phyloP scores from a whole-genome alignment of 345 rosid species.

The Hypericum androsaemum region DNA sequence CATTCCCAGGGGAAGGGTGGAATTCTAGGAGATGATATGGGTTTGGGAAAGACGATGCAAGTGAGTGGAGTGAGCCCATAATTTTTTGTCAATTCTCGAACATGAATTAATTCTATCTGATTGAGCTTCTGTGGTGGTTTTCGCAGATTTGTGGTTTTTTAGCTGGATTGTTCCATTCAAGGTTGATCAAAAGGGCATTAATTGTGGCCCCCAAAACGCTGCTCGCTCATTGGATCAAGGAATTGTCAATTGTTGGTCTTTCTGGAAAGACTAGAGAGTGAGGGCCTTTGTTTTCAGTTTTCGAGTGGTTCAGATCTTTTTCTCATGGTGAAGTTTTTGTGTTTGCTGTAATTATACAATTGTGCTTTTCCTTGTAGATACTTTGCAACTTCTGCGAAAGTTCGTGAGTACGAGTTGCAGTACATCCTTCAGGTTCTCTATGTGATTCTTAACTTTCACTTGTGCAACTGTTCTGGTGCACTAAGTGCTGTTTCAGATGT shows the following conservation, averaged over 20 bases:
- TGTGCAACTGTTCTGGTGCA: not conserved
- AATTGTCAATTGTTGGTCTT: slow-evolving; percentile 76
- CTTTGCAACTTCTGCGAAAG: slow-evolving; percentile 57
- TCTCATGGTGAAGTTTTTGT: not conserved
- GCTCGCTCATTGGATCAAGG: slow-evolving; percentile 95
- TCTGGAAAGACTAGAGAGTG: slow-evolving; percentile 80
- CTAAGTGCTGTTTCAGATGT: slow-evolving; percentile 6
- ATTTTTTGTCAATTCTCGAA: not conserved
- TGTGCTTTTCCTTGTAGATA: slow-evolving; percentile 36
- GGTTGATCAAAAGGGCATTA: slow-evolving; percentile 66
- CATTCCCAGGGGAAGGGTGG: slow-evolving; percentile 91
- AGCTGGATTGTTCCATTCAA: slow-evolving; percentile 79
- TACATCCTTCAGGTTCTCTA: slow-evolving; percentile 67
- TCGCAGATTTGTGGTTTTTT: slow-evolving; percentile 85
- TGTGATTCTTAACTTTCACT: slow-evolving; percentile 10
- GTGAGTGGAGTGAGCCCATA: slow-evolving; percentile 24
- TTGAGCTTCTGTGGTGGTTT: slow-evolving; percentile 11
- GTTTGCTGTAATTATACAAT: not conserved
- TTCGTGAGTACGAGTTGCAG: slow-evolving; percentile 83
- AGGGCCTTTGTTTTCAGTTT: slow-evolving; percentile 18
- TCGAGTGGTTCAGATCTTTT: slow-evolving; percentile 7
- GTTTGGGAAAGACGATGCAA: slow-evolving; percentile 99
- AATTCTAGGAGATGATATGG: slow-evolving; percentile 97
- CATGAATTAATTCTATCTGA: not conserved
- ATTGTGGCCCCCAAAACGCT: slow-evolving; percentile 91